Conservation (phyloP, 1,284 basidiomycete species). For the Ganoderma sp. region DNA sequence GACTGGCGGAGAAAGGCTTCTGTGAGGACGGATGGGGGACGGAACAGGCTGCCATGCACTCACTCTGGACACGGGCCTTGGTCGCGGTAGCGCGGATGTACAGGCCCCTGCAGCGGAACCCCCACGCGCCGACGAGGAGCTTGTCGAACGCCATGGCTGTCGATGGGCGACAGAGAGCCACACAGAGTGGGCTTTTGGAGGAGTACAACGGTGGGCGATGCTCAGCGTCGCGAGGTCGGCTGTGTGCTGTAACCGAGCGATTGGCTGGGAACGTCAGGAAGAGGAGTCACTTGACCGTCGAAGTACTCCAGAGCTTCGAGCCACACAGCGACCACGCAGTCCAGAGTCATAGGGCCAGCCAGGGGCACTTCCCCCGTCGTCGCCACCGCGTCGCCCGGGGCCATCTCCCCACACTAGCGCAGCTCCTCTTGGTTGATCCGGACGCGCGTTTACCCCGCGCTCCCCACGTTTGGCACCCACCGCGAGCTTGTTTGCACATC, state of each 20-base stretch:
- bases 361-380: slow-evolving; percentile 11
- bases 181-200: slow-evolving; percentile 8
- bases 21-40: slow-evolving; percentile 13
- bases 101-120: slow-evolving; percentile 24
- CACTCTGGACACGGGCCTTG: slow-evolving; percentile 18
- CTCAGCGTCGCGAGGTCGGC: slow-evolving; percentile 21
- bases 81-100: slow-evolving; percentile 17
- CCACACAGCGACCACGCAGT: slow-evolving; percentile 16
- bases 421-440: slow-evolving; percentile 22
- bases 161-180: slow-evolving; percentile 18
- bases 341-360: slow-evolving; percentile 18
- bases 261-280: slow-evolving; percentile 30
- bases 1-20: slow-evolving; percentile 27
- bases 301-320: slow-evolving; percentile 20
- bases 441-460: slow-evolving; percentile 23
- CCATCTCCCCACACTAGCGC: slow-evolving; percentile 10
- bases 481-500: background rate
- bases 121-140: slow-evolving; percentile 28
- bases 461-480: slow-evolving; percentile 22
- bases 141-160: slow-evolving; percentile 30
- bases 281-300: slow-evolving; percentile 28
- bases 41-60: slow-evolving; percentile 10
- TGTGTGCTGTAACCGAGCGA: slow-evolving; percentile 31
- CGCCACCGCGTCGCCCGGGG: slow-evolving; percentile 21
- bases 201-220: slow-evolving; percentile 9